phyloP scores from a whole-genome alignment of 192 early-diverging fungal genomes.

The Coemansia nantahalensis region DNA sequence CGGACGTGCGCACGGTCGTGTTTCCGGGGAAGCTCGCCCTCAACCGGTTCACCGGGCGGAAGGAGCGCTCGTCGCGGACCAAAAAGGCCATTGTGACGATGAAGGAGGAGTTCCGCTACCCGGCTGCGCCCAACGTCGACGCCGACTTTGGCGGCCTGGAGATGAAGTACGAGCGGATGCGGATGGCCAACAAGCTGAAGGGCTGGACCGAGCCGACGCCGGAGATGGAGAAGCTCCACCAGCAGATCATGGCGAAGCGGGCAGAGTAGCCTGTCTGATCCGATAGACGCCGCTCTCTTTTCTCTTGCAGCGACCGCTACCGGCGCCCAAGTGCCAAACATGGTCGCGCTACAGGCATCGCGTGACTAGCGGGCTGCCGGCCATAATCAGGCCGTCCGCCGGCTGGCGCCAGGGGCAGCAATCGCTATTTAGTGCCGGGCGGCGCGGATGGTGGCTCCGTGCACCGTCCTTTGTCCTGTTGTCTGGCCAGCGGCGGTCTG shows the following conservation, averaged over 20 bases:
- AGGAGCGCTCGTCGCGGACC: slow-evolving; percentile 36
- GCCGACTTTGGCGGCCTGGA: slow-evolving; percentile 46
- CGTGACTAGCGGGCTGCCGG: no score
- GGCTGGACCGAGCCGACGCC: slow-evolving; percentile 41
- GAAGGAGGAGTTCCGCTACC: slow-evolving; percentile 65
- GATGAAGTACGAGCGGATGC: slow-evolving; percentile 21
- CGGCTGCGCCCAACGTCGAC: slow-evolving; percentile 43
- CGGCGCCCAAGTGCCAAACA: no score
- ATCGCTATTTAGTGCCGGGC: no score
- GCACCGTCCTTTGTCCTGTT: no score
- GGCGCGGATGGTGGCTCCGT: no score
- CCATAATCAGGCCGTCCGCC: no score
- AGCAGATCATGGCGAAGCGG: slow-evolving; percentile 2
- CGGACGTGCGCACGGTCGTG: slow-evolving; percentile 88
- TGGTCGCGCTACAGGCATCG: no score
- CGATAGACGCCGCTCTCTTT: no score
- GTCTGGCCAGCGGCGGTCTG: neutral
- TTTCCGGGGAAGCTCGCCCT: slow-evolving; percentile 61
- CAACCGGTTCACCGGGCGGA: slow-evolving; percentile 30
- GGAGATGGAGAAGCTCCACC: slow-evolving; percentile 11
- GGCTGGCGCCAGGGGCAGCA: no score
- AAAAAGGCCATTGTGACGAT: slow-evolving; percentile 74
- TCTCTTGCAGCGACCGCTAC: no score
- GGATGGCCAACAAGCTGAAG: slow-evolving; percentile 33
- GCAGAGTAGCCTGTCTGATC: no score